Evolutionary conservation across 2,329 filamentous ascomycete species (phyloP).

Genomic region (Neopestalotiopsis sp.): DNA sequence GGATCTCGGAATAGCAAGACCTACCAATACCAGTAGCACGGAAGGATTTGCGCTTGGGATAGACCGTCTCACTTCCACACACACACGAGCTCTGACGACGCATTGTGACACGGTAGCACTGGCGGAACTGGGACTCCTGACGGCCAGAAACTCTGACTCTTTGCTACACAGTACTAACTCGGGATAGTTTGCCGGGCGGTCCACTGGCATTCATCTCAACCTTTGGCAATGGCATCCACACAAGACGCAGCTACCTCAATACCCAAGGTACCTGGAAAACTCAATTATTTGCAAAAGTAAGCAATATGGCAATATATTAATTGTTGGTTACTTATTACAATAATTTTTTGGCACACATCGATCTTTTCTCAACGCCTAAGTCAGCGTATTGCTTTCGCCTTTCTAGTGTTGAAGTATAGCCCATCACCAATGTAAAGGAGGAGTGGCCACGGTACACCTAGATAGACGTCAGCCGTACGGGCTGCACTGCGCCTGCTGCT

Average conservation of each 20-base stretch:
- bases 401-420: no score
- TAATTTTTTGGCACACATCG: no score
- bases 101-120: not conserved
- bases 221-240: no score
- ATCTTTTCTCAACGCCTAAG: no score
- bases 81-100: not conserved
- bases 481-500: not conserved
- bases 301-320: no score
- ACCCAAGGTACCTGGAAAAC: no score
- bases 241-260: no score
- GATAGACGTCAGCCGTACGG: not conserved
- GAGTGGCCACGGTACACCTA: not conserved
- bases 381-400: no score
- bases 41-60: not conserved
- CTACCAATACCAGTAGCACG: not conserved
- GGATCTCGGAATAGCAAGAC: not conserved
- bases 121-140: not conserved
- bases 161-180: not conserved
- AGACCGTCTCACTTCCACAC: not conserved
- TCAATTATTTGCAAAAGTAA: no score
- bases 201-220: not conserved
- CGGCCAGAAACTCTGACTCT: not conserved
- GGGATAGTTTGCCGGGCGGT: not conserved
- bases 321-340: no score
- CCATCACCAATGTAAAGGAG: no score